phyloP scores from a whole-genome alignment of 306 rosid genomes.

The Cicer arietinum region DNA sequence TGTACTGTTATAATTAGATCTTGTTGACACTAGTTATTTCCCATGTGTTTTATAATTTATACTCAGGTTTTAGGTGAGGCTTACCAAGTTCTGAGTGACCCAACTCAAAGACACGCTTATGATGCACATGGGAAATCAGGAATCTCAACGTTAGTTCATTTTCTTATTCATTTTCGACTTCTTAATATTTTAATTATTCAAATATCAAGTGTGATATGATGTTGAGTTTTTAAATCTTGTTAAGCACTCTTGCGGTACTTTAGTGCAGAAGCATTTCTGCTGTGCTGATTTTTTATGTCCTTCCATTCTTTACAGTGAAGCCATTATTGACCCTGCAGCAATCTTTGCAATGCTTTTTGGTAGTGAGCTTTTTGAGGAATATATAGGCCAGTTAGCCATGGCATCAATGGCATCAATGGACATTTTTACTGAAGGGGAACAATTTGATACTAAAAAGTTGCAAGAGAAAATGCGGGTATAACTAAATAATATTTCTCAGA shows the following conservation, averaged over 20 bases:
- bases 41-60: constrained; percentile 24
- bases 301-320: constrained; percentile 64
- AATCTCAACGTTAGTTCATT: constrained; percentile 82
- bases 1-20: constrained; percentile 4
- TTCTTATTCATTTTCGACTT: constrained; percentile 5
- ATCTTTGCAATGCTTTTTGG: constrained; percentile 99
- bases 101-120: constrained; percentile 86
- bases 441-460: constrained; percentile 80
- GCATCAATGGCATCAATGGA: constrained; percentile 98
- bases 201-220: constrained; percentile 35
- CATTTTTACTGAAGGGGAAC: constrained; percentile 87
- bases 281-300: constrained; percentile 40
- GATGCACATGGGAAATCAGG: constrained; percentile 91
- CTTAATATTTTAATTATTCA: constrained; percentile 11
- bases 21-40: constrained; percentile 31
- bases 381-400: constrained; percentile 97
- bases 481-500: background rate
- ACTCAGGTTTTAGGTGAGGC: constrained; percentile 93
- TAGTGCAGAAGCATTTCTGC: background rate
- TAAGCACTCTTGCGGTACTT: constrained; percentile 2
- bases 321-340: constrained; percentile 97
- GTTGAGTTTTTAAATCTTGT: constrained; percentile 17
- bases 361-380: constrained; percentile 98
- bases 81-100: constrained; percentile 95
- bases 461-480: constrained; percentile 96